Evolutionary conservation across 495 filamentous ascomycete species (phyloP).

Genomic region (Hyaloscypha bicolor): DNA sequence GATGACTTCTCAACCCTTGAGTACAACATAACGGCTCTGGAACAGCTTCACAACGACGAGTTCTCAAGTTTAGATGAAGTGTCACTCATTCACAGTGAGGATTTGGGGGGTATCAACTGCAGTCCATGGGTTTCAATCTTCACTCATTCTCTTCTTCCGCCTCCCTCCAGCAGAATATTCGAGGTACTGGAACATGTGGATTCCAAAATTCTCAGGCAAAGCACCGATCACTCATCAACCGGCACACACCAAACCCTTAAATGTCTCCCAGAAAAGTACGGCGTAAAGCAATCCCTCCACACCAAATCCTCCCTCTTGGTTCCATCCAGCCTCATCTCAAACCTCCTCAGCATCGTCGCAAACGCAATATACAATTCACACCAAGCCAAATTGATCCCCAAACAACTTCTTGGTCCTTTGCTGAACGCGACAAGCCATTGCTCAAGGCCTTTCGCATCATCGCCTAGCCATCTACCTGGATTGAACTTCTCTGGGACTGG

Average conservation of each 20-base stretch:
- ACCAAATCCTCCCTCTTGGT: background rate
- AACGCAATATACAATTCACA: slow-evolving; percentile 45
- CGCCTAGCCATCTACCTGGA: slow-evolving; percentile 47
- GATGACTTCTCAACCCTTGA: too few relatives aligned
- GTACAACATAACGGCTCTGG: too few relatives aligned
- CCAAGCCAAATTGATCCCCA: slow-evolving; percentile 40
- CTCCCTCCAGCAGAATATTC: too few relatives aligned
- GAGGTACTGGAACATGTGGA: too few relatives aligned
- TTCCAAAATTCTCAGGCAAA: too few relatives aligned
- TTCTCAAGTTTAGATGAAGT: too few relatives aligned
- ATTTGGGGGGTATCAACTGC: too few relatives aligned
- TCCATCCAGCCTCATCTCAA: slow-evolving; percentile 27
- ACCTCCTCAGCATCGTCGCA: slow-evolving; percentile 39
- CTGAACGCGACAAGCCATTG: slow-evolving; percentile 30
- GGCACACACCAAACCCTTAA: slow-evolving; percentile 10
- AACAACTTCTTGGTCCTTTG: slow-evolving; percentile 28
- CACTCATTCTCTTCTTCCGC: too few relatives aligned
- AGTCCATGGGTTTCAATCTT: too few relatives aligned
- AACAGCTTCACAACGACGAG: too few relatives aligned
- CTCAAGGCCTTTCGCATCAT: slow-evolving; percentile 16
- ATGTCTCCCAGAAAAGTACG: slow-evolving; percentile 11
- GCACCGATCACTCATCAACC: background rate
- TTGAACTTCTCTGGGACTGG: slow-evolving; percentile 43
- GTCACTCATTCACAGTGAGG: too few relatives aligned
- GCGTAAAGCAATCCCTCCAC: slow-evolving; percentile 25